phyloP scores from a whole-genome alignment of 176 grass and related monocot genomes.

The Musa itinerans region DNA sequence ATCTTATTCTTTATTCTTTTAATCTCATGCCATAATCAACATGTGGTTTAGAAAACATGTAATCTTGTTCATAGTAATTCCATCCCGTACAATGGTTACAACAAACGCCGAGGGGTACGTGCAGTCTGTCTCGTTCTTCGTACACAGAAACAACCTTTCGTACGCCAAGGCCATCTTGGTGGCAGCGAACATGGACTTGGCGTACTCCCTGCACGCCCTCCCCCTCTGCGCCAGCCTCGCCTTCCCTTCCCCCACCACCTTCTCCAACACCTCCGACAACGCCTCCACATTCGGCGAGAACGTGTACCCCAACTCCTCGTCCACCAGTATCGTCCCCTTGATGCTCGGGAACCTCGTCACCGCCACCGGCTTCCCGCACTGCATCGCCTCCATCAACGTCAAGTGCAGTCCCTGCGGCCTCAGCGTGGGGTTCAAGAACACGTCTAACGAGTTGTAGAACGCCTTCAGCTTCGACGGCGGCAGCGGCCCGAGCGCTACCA shows the following conservation, averaged over 20 bases:
- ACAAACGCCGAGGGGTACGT: slow-evolving; percentile 43
- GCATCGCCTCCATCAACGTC: slow-evolving; percentile 98
- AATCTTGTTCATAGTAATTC: too few relatives aligned
- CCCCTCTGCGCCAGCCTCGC: slow-evolving; percentile 45
- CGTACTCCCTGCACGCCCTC: slow-evolving; percentile 57
- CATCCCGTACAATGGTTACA: too few relatives aligned
- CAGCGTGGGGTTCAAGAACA: slow-evolving; percentile 94
- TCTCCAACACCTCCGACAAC: slow-evolving; percentile 57
- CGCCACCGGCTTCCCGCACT: slow-evolving; percentile 80
- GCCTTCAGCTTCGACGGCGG: slow-evolving; percentile 52
- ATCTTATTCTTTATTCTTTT: too few relatives aligned
- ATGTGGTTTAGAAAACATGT: too few relatives aligned
- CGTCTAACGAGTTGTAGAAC: slow-evolving; percentile 92
- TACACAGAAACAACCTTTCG: slow-evolving; percentile 83
- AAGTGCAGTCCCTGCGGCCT: slow-evolving; percentile 89
- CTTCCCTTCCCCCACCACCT: slow-evolving; percentile 55
- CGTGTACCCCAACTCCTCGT: slow-evolving; percentile 80
- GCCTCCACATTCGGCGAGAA: slow-evolving; percentile 85
- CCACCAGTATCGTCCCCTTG: slow-evolving; percentile 77
- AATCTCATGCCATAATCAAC: too few relatives aligned
- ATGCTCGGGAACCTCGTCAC: slow-evolving; percentile 88
- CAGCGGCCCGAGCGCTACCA: slow-evolving; percentile 69
- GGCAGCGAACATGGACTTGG: slow-evolving; percentile 75
- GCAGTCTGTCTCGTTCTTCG: slow-evolving; percentile 76
- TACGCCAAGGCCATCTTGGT: slow-evolving; percentile 88